Evolutionary conservation across 768 basidiomycete species (phyloP), one percentile per base, ranked within the genome.

Genomic region (Megacollybia marginata): DNA sequence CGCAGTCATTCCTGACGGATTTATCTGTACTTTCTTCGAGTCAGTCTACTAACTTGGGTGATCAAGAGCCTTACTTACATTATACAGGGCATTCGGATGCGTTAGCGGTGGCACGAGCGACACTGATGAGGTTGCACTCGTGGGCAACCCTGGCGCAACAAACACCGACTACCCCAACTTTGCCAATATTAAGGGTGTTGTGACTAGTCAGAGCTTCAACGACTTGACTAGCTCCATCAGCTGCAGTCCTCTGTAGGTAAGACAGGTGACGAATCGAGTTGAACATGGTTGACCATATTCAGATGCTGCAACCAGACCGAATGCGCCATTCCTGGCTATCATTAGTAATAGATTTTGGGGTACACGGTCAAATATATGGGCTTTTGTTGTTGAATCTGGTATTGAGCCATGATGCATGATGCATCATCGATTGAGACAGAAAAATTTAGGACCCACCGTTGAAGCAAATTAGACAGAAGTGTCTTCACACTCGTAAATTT

Each of bases 21-120:
- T 58, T 33, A 45, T 58, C n/a, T 58, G 57, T 52, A 52, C 57
- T 4, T 56, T 58, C 49, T 54, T 51, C 33, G 50, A 44, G 57
- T 58, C n/a, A 46, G 57, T 51, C 1, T 15, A 40, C 18, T 40
- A 8, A 19, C 2, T 40, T 40, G 15, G 8, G 15, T 40, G 15
- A 8, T 40, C 15, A 15, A 40, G 2, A 40, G 8, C 5, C 15
- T 40, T 40, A 15, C 10, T 11, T 5, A 9, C 47, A 16, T 33
- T 28, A 12, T 7, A n/a, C 42, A 59, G 57, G 18, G 47, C 51
- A 28, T 48, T 49, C 20, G 55, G 51, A 7, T 59, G 57, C 28
- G 16, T 38, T 16, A 47, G 15, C 15, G 8, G 5, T 40, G 18
- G 48, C 12, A 34, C 48, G 6, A 48, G 38, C 35, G 33, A 20